Evolutionary conservation across 176 grass and related monocot genomes (phyloP).

Genomic region (Carex parvula): DNA sequence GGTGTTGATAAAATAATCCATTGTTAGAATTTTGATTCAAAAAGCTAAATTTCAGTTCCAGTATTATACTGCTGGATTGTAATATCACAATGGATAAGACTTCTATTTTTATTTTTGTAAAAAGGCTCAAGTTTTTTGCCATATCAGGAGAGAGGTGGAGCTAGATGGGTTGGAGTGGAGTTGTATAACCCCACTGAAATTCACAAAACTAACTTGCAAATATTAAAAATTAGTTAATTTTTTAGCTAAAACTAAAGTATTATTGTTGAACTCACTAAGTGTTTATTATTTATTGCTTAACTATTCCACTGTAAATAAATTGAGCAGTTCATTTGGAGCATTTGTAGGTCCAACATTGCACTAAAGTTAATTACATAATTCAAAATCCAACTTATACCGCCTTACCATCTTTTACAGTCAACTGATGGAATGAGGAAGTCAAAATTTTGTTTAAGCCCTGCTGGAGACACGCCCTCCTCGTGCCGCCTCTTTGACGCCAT

Average conservation of each 20-base stretch:
- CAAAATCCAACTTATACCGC: background rate
- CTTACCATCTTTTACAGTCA: slow-evolving; percentile 41
- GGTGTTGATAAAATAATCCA: background rate
- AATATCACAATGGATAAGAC: background rate
- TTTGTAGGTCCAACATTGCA: background rate
- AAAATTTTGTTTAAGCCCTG: slow-evolving; percentile 86
- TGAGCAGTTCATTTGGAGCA: background rate
- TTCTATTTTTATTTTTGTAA: background rate
- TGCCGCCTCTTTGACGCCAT: slow-evolving; percentile 95
- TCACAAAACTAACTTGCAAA: background rate
- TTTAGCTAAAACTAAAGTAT: background rate
- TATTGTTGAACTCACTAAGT: background rate
- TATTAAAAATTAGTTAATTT: background rate
- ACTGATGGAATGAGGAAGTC: slow-evolving; percentile 67
- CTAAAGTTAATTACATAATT: background rate
- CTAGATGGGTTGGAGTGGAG: background rate
- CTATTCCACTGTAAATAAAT: background rate
- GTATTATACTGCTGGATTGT: background rate
- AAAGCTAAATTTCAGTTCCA: background rate
- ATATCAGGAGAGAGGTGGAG: background rate
- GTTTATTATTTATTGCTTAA: background rate
- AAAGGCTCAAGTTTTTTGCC: background rate
- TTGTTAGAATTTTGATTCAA: background rate
- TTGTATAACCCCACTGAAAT: background rate
- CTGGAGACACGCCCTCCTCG: slow-evolving; percentile 87